phyloP scores from a whole-genome alignment of 306 rosid species.

The Vigna unguiculata region DNA sequence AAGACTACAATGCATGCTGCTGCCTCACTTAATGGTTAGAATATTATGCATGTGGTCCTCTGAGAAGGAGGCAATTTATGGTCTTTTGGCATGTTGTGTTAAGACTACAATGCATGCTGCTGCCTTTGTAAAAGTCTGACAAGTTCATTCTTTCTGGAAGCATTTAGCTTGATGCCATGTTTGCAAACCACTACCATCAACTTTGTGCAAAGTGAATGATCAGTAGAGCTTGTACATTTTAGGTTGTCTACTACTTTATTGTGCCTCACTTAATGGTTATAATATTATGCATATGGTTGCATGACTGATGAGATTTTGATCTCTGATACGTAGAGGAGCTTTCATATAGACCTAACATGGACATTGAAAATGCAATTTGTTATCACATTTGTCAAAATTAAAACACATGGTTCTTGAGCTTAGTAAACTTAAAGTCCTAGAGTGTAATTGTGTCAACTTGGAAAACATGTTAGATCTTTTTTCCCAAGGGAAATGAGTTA shows the following conservation, averaged over 20 bases:
- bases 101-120: too few relatives aligned
- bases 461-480: too few relatives aligned
- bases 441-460: too few relatives aligned
- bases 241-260: neutral
- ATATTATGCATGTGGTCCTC: too few relatives aligned
- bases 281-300: neutral
- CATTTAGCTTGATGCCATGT: conserved; percentile 12
- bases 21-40: too few relatives aligned
- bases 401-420: too few relatives aligned
- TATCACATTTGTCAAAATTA: too few relatives aligned
- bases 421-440: too few relatives aligned
- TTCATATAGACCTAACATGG: neutral
- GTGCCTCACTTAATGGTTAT: neutral
- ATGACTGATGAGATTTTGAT: neutral
- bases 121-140: neutral
- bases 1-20: too few relatives aligned
- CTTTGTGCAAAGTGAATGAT: neutral
- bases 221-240: neutral
- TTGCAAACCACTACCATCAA: neutral
- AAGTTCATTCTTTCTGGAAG: neutral
- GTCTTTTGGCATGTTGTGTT: conserved; percentile 13
- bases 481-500: too few relatives aligned
- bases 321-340: neutral
- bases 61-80: neutral
- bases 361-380: neutral